Conservation (phyloP, 192 early-diverging fungal species). For the Linnemannia hyalina region DNA sequence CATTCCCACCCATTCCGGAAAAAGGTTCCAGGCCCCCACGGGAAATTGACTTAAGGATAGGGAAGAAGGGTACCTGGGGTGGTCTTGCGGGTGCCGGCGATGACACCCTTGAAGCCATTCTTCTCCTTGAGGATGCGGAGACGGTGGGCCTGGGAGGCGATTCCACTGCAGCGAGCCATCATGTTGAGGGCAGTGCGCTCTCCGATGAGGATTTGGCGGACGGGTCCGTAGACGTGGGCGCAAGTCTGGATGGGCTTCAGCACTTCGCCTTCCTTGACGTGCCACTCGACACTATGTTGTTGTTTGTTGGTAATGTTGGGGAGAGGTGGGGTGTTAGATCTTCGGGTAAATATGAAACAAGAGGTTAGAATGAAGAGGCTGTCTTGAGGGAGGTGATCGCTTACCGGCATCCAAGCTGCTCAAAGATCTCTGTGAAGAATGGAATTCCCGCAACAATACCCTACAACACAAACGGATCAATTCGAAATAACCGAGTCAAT, state of each 20-base stretch:
- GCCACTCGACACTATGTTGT: conserved; percentile 84
- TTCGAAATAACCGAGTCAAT: not conserved
- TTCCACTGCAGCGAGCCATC: conserved; percentile 92
- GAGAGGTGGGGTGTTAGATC: not conserved
- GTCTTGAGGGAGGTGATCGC: not conserved
- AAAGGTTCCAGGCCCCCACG: not conserved
- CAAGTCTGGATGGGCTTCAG: conserved; percentile 81
- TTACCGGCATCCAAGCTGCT: conserved; percentile 89
- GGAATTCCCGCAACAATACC: conserved; percentile 95
- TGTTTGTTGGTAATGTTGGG: not conserved
- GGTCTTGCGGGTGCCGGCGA: conserved; percentile 98
- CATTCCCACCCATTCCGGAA: not conserved
- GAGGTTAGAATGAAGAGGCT: not conserved
- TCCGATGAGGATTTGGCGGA: conserved; percentile 88
- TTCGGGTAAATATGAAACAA: not conserved
- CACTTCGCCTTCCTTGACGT: conserved; percentile 80
- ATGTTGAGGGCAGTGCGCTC: conserved; percentile 97
- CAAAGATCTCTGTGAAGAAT: conserved; percentile 96
- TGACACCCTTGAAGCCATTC: conserved; percentile 82
- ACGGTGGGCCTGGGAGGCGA: conserved; percentile 78
- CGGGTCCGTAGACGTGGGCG: conserved; percentile 87
- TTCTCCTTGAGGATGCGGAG: conserved; percentile 71
- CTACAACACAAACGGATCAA: conserved; percentile 13
- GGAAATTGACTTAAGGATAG: too few species aligned
- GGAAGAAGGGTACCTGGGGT: conserved; percentile 79